Percentiles rank a stretch among this genome's conserved stretches.
Conservation (phyloP, 2,329 filamentous ascomycete genomes). For the Aspergillus sp. region DNA sequence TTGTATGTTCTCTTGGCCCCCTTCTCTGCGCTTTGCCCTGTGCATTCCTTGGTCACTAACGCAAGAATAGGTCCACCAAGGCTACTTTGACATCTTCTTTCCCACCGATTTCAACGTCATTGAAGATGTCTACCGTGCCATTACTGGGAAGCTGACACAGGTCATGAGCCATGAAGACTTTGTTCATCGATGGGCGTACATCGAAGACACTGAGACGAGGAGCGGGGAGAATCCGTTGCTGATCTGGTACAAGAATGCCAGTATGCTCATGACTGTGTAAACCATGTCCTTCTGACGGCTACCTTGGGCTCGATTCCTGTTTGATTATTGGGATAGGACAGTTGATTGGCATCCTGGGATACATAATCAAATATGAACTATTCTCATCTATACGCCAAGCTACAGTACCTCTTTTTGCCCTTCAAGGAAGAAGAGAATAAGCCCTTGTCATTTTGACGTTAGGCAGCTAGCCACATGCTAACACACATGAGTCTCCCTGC, state of each 20-base stretch:
- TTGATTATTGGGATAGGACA: too few species aligned
- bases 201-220: conserved; percentile 79
- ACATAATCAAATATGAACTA: too few species aligned
- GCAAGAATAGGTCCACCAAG: conserved; percentile 71
- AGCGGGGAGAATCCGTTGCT: conserved; percentile 91
- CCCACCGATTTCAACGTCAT: conserved; percentile 89
- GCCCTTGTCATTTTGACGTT: too few species aligned
- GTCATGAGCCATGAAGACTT: conserved; percentile 86
- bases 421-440: too few species aligned
- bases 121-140: conserved; percentile 83
- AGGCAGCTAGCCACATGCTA: too few species aligned
- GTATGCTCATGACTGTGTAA: conserved; percentile 77
- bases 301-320: too few species aligned
- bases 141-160: conserved; percentile 84
- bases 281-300: not conserved
- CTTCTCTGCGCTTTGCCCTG: not conserved
- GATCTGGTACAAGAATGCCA: conserved; percentile 92
- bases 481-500: too few species aligned
- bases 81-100: conserved; percentile 98
- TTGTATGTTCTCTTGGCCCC: conserved; percentile 54
- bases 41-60: not conserved
- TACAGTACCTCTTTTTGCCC: too few species aligned
- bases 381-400: too few species aligned
- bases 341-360: too few species aligned
- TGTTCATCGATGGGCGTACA: conserved; percentile 77